Evolutionary conservation across 345 rosid species (phyloP), one percentile per base, ranked within the genome.

Genomic region (Citrus glauca): DNA sequence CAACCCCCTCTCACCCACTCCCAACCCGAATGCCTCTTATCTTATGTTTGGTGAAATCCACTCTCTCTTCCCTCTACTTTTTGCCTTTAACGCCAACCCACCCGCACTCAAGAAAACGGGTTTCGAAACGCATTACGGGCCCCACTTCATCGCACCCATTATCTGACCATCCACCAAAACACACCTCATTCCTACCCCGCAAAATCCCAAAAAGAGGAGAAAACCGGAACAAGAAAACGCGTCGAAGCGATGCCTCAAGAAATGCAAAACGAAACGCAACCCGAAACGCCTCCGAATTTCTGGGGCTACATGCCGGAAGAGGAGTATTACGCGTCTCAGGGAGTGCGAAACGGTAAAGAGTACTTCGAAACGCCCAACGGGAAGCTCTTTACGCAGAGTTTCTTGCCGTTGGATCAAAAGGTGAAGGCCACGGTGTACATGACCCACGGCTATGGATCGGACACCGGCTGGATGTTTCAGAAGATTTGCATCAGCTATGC

Each of bases 371-470:
- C 98, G 13, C 97, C 94, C 42, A 82, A 90, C 79, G 98, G 97
- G 22, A 96, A 89, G 82, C 79, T 96, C 80, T 96, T 93, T 79
- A 91, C 95, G 1, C 97, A 95, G 88, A 82, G 92, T 66, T 93
- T 95, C 73, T 13, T 93, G 9, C 98, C 99, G 0, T 78, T 95
- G 75, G 97, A 92, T 77, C 78, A 85, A 56, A 79, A 88, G 27
- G 85, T 93, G 83, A 96, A 92, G 83, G 99, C 83, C 7, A 64
- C 97, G 4, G 98, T 93, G 9, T 91, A 74, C 84, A 93, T 92
- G 98, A 81, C 91, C 63, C 98, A 96, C 45, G 99, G 98, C 35
- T 96, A 93, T 42, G 99, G 97, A 81, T 92, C 98, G 6, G 99
- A 96, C 65, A 88, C 98, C 1, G 95, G 97, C 2, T 96, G 98